Conservation (phyloP, 2,329 filamentous ascomycete species). For the Aspergillus awamori region DNA sequence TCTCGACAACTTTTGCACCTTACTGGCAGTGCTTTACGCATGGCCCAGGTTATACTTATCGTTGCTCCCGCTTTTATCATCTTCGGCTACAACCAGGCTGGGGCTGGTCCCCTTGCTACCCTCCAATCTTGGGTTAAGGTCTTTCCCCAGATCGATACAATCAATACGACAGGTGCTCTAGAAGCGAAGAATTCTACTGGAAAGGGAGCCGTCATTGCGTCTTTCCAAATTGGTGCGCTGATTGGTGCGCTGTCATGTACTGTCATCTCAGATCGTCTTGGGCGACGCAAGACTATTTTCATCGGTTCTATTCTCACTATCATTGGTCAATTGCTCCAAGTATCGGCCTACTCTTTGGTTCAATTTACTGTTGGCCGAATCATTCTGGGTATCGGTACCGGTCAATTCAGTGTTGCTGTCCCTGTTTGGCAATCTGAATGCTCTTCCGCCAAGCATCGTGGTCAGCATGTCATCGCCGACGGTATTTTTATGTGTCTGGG, state of each 20-base stretch:
- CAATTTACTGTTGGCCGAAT: constrained; percentile 54
- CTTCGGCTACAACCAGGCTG: constrained; percentile 33
- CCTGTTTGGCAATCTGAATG: constrained; percentile 55
- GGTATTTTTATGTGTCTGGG: constrained; percentile 48
- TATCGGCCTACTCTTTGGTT: constrained; percentile 45
- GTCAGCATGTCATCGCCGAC: constrained; percentile 53
- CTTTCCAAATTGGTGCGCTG: constrained; percentile 27
- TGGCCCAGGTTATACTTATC: constrained; percentile 27
- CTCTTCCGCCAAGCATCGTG: constrained; percentile 51
- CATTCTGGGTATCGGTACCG: constrained; percentile 53
- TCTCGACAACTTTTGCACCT: neutral
- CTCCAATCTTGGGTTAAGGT: constrained; percentile 42
- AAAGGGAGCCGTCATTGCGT: constrained; percentile 32
- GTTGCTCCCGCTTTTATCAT: constrained; percentile 29
- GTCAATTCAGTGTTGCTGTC: constrained; percentile 51
- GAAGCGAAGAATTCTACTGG: constrained; percentile 27
- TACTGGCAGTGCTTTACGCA: constrained; percentile 17
- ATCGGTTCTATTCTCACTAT: constrained; percentile 40
- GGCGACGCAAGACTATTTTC: constrained; percentile 52
- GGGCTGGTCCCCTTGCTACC: constrained; percentile 26
- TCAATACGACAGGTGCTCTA: constrained; percentile 29
- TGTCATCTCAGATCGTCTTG: constrained; percentile 49
- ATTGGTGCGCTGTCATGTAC: constrained; percentile 26
- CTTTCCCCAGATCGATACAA: constrained; percentile 59
- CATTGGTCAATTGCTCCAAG: constrained; percentile 42